Percentiles rank a stretch among this genome's conserved stretches.
Conservation (phyloP, 495 filamentous ascomycete genomes). For the Opeltia flavorubescens region DNA sequence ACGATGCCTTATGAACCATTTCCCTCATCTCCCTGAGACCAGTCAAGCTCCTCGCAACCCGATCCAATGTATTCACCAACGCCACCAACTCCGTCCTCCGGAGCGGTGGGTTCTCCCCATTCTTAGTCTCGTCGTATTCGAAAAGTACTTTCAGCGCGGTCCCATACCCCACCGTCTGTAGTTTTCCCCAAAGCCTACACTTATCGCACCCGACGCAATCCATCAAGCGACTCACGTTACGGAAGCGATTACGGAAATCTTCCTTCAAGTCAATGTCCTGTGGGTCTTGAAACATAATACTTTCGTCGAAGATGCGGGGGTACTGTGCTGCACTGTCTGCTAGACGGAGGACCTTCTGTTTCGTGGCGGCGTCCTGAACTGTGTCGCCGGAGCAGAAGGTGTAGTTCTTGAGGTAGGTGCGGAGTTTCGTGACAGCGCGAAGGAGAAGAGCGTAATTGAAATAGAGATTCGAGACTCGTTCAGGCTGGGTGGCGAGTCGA, state of each 20-base stretch:
- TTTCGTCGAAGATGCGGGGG: constrained; percentile 83
- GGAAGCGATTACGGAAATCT: constrained; percentile 93
- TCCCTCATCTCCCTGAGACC: constrained; percentile 60
- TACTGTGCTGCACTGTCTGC: constrained; percentile 48
- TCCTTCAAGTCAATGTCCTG: constrained; percentile 73
- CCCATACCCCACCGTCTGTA: constrained; percentile 93
- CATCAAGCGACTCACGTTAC: constrained; percentile 92
- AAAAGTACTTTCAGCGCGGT: constrained; percentile 92
- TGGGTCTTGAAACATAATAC: constrained; percentile 68
- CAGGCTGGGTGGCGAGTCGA: constrained; percentile 68
- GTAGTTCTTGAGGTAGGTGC: constrained; percentile 65
- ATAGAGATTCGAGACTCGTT: constrained; percentile 92
- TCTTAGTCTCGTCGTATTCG: constrained; percentile 75
- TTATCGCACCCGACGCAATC: constrained; percentile 99
- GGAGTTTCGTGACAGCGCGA: constrained; percentile 83
- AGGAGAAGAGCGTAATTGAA: constrained; percentile 95
- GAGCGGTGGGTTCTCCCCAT: constrained; percentile 57
- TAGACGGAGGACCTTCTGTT: constrained; percentile 60
- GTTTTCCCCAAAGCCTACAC: constrained; percentile 93
- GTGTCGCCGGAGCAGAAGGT: constrained; percentile 86
- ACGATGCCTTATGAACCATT: constrained; percentile 33
- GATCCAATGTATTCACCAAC: constrained; percentile 81
- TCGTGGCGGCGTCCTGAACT: constrained; percentile 62
- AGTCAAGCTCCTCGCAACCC: constrained; percentile 63
- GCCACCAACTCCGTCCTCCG: constrained; percentile 86